Evolutionary conservation across 1,139 yeast species (phyloP).

Genomic region (Geotrichum australiense): DNA sequence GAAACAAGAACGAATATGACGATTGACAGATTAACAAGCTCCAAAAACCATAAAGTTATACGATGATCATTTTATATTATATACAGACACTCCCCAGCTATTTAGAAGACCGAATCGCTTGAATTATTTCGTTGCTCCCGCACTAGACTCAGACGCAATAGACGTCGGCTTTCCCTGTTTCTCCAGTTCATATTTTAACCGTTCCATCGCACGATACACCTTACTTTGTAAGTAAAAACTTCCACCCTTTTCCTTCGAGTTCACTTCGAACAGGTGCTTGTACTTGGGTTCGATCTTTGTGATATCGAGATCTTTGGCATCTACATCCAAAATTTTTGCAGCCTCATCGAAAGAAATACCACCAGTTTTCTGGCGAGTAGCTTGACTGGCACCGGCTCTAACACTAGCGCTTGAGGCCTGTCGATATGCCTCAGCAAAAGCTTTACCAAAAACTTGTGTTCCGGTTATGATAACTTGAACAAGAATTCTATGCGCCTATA

Average conservation of each 20-base stretch:
- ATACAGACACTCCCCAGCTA: too few species aligned
- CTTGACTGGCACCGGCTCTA: constrained; percentile 54
- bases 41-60: too few species aligned
- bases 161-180: constrained; percentile 12
- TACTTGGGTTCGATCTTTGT: constrained; percentile 70
- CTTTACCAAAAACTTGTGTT: constrained; percentile 91
- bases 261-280: constrained; percentile 76
- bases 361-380: constrained; percentile 56
- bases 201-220: constrained; percentile 76
- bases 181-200: constrained; percentile 48
- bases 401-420: constrained; percentile 91
- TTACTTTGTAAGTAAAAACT: constrained; percentile 89
- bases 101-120: too few species aligned
- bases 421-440: constrained; percentile 93
- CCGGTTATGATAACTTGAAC: constrained; percentile 91
- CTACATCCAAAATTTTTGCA: constrained; percentile 80
- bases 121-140: too few species aligned
- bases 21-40: too few species aligned
- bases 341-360: constrained; percentile 88
- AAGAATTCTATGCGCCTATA: constrained; percentile 78
- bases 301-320: constrained; percentile 34
- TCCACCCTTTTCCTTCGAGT: constrained; percentile 89
- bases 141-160: too few species aligned
- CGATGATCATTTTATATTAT: too few species aligned
- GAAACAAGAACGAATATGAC: too few species aligned